Percentiles rank a stretch among this genome's conserved stretches.
Conservation (phyloP, 2,329 filamentous ascomycete genomes). For the Cladosporium cucumerinum region DNA sequence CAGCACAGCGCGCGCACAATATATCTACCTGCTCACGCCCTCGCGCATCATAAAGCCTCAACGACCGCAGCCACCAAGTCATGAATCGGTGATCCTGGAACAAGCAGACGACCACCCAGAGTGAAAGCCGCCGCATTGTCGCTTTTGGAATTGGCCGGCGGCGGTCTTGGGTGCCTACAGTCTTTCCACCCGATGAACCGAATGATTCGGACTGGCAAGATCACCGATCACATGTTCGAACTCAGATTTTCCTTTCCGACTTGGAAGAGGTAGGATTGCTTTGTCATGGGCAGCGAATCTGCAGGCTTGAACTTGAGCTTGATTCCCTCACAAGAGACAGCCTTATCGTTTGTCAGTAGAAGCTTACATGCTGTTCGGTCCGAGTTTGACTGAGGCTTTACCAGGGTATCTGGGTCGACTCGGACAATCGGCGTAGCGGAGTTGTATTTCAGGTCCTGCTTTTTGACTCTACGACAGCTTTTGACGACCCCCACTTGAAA, state of each 20-base stretch:
- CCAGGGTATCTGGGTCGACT: constrained; percentile 44
- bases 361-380: not conserved
- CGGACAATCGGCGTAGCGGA: constrained; percentile 75
- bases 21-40: no score
- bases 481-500: constrained; percentile 72
- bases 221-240: no score
- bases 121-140: no score
- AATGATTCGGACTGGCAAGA: no score
- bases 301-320: not conserved
- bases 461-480: constrained; percentile 69
- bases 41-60: no score
- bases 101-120: no score
- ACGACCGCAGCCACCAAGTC: no score
- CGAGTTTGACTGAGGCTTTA: not conserved
- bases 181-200: no score
- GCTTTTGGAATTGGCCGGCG: no score
- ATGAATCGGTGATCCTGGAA: no score
- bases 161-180: no score
- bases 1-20: no score
- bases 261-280: not conserved
- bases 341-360: not conserved
- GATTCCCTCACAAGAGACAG: not conserved
- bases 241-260: not conserved
- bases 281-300: not conserved
- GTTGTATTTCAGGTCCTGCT: constrained; percentile 88